Evolutionary conservation across 345 rosid species (phyloP).

Genomic region (Hibiscus trionum): DNA sequence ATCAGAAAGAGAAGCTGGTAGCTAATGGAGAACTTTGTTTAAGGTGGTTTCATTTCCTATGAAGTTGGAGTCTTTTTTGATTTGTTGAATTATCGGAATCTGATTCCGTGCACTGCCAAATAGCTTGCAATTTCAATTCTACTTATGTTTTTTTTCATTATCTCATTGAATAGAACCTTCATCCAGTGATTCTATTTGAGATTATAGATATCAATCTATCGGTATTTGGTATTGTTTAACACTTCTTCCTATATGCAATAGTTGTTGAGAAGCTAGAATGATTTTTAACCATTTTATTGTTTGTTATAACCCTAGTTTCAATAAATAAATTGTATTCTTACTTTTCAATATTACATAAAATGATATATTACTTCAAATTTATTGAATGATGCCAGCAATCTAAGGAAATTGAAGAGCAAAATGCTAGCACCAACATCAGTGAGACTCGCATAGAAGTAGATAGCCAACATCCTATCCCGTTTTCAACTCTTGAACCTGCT

Average conservation of each 20-base stretch:
- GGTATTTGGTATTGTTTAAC: too few relatives aligned
- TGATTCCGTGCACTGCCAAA: background rate
- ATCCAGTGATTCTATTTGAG: too few relatives aligned
- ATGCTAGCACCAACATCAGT: constrained; percentile 34
- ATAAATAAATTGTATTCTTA: background rate
- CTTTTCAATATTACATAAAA: background rate
- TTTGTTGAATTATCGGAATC: background rate
- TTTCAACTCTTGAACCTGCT: constrained; percentile 40
- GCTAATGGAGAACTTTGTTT: too few relatives aligned
- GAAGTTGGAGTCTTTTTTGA: background rate
- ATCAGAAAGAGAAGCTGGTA: too few relatives aligned
- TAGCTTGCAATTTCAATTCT: background rate
- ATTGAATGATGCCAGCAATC: constrained; percentile 12
- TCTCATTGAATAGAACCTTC: too few relatives aligned
- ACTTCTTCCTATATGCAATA: background rate
- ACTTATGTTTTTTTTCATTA: too few relatives aligned
- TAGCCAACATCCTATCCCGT: constrained; percentile 18
- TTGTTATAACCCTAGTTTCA: background rate
- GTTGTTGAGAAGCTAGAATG: background rate
- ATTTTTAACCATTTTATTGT: background rate
- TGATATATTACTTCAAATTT: background rate
- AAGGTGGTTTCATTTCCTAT: background rate
- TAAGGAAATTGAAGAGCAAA: constrained; percentile 33
- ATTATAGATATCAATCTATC: too few relatives aligned
- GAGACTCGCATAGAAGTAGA: constrained; percentile 33